Percentiles rank a stretch among this genome's conserved stretches.
phyloP scores from a whole-genome alignment of 352 stramenopile genomes.

The Globisporangium nunn region DNA sequence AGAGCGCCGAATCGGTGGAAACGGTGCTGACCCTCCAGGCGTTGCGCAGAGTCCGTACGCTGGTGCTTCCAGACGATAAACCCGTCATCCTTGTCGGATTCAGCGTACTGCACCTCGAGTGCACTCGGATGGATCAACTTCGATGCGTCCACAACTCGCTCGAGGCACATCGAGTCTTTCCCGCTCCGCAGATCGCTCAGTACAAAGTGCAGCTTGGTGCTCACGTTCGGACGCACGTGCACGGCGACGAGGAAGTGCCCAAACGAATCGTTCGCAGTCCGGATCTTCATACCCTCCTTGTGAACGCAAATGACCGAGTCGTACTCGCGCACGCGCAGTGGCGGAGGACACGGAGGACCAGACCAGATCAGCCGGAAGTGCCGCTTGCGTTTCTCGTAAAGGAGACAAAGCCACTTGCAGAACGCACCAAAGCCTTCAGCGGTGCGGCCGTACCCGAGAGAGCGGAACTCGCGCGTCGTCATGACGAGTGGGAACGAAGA shows the following conservation, averaged over 20 bases:
- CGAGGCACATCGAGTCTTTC: conserved; percentile 15
- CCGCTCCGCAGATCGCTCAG: conserved; percentile 12
- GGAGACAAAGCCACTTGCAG: conserved; percentile 52
- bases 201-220: conserved; percentile 32
- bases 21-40: neutral
- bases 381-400: conserved; percentile 46
- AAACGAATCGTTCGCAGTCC: neutral
- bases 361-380: conserved; percentile 55
- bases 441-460: conserved; percentile 42
- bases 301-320: conserved; percentile 45
- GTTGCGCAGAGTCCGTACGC: neutral
- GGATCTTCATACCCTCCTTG: conserved; percentile 42
- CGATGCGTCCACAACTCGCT: conserved; percentile 15
- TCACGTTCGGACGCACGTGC: conserved; percentile 29
- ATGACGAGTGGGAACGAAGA: conserved; percentile 27
- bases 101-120: conserved; percentile 15
- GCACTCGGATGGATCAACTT: conserved; percentile 19
- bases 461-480: conserved; percentile 34
- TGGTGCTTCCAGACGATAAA: conserved; percentile 30
- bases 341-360: conserved; percentile 37
- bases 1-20: neutral
- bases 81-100: conserved; percentile 3
- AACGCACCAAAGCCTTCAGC: conserved; percentile 30
- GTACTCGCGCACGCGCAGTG: conserved; percentile 44
- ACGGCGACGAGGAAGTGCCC: conserved; percentile 23